Base-by-base conservation (phyloP, 352 stramenopile genomes). In the Pythium guiyangense region DNA sequence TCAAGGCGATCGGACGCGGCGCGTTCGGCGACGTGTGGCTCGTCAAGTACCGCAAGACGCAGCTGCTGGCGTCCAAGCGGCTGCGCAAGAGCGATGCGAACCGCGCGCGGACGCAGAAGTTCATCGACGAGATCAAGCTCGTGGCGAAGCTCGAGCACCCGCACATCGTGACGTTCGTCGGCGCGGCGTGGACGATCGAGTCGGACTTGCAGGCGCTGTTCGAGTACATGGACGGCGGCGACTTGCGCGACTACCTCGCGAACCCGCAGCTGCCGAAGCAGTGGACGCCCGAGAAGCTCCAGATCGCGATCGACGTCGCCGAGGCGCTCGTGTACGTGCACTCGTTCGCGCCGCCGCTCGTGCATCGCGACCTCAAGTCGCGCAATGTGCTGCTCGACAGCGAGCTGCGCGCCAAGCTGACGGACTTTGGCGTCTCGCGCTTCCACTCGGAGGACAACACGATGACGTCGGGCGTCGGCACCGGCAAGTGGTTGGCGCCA, bases 381-480 rank as follows among this genome's bases (percentile, higher is more conserved):
- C n/a, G n/a, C 29, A 74, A 89, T 35, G 34, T 89, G 4, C 67
- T n/a, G n/a, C n/a, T n/a, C n/a, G n/a, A n/a, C n/a, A n/a, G n/a
- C n/a, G n/a, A n/a, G n/a, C n/a, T n/a, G n/a, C n/a, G n/a, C 14
- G 74, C 74, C n/a, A 87, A 90, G 46, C 53, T 90, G 40, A 77
- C 73, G 0, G 79, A 88, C 62, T 90, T 90, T 64, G 79, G 77
- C 1, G 62, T 67, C 15, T 75, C 79, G 20, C 61, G 75, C 4
- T 77, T 68, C 35, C 57, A 56, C 0, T 85, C 74, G 0, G 67
- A 74, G 15, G 48, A 70, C 50, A 69, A 74, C 44, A 86, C 74
- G 17, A 87, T 84, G 72, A 86, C 77, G 0, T 56, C 59, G 10
- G 74, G 63, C 0, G 70, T 84, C 10, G 74, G 77, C n/a, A n/a